These are phyloP conservation scores for Smallanthus sonchifolius DNA, from an alignment of 129 eudicot species.

Conservation along the genomic window DNA sequence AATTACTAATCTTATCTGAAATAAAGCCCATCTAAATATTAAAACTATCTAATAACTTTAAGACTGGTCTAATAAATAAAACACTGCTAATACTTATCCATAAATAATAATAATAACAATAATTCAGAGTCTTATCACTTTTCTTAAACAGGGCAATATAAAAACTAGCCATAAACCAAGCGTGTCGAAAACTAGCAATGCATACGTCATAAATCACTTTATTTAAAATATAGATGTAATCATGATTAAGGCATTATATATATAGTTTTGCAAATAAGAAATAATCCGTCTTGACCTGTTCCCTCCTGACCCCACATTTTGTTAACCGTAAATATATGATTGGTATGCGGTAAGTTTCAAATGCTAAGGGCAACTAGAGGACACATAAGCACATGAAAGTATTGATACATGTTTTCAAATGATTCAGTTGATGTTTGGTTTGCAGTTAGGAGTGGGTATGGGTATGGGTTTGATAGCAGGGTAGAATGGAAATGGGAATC, in stretches of 20 bases:
- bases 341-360: not conserved
- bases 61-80: not conserved
- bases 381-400: not conserved
- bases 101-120: not conserved
- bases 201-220: not conserved
- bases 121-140: not conserved
- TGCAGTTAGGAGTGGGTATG: not conserved
- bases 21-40: not conserved
- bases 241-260: not conserved
- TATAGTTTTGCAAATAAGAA: not conserved
- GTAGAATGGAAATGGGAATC: not conserved
- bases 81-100: not conserved
- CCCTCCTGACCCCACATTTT: not conserved
- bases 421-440: not conserved
- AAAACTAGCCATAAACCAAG: not conserved
- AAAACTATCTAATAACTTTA: not conserved
- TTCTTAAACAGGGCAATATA: not conserved
- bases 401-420: not conserved
- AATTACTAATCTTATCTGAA: not conserved
- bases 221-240: not conserved
- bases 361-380: not conserved
- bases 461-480: not conserved
- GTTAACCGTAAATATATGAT: not conserved
- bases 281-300: not conserved
- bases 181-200: too few relatives aligned